These are phyloP conservation scores for Alnus rubra DNA, from an alignment of 306 rosid species.

Conservation along the genomic window DNA sequence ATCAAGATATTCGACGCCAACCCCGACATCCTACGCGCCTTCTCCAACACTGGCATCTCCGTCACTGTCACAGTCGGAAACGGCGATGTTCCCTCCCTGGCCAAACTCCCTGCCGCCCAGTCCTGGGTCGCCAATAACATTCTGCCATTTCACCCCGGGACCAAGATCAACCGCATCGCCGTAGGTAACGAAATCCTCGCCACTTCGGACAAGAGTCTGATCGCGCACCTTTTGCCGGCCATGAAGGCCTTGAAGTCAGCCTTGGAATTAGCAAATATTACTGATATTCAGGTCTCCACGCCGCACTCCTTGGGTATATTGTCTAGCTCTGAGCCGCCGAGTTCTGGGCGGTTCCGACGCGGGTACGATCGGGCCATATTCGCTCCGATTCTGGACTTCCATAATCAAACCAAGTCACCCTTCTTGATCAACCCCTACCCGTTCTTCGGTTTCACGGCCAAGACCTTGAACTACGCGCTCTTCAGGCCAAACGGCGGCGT, in stretches of 20 bases:
- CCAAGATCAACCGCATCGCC: conserved; percentile 59
- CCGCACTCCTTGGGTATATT: conserved; percentile 85
- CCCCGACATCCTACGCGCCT: conserved; percentile 64
- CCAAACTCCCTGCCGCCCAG: conserved; percentile 57
- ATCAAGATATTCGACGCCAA: conserved; percentile 72
- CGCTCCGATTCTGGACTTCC: conserved; percentile 69
- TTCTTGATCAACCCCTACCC: conserved; percentile 88
- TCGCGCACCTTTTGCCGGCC: conserved; percentile 70
- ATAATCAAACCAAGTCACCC: conserved; percentile 56
- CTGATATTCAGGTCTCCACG: conserved; percentile 51
- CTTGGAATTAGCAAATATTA: conserved; percentile 47
- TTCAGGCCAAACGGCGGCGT: conserved; percentile 71
- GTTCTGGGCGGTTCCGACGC: conserved; percentile 55
- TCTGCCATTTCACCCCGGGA: conserved; percentile 58
- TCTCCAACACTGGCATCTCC: conserved; percentile 60
- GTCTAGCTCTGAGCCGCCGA: conserved; percentile 68
- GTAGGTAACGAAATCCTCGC: conserved; percentile 89
- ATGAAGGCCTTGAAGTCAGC: conserved; percentile 64
- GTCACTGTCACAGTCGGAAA: conserved; percentile 63
- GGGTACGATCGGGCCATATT: conserved; percentile 66
- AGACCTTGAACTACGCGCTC: conserved; percentile 52
- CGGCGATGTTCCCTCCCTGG: conserved; percentile 63
- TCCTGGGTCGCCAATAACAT: conserved; percentile 62
- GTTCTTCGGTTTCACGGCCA: conserved; percentile 53
- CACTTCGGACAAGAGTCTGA: conserved; percentile 69